Conservation (phyloP, 768 basidiomycete genomes). For the Suillus alpinus region DNA sequence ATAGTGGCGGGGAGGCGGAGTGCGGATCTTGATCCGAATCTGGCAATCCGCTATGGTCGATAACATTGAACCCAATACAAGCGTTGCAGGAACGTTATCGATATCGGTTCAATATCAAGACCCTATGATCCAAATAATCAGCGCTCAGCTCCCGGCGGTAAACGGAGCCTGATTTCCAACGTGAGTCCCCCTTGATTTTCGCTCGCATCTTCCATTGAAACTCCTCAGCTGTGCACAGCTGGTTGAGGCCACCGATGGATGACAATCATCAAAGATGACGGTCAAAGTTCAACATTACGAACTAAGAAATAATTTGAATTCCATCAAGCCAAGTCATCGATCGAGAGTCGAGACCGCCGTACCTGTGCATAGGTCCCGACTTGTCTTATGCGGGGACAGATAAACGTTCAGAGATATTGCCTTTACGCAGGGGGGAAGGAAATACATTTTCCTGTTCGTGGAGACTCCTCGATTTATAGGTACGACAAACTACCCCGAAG, state of each 20-base stretch:
- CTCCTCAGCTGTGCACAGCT: background rate
- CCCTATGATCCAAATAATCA: background rate
- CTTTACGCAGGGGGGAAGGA: constrained; percentile 13
- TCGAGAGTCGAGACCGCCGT: constrained; percentile 18
- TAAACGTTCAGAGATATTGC: constrained; percentile 7
- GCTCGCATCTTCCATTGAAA: background rate
- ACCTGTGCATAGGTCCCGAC: constrained; percentile 17
- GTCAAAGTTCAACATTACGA: background rate
- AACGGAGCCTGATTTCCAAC: background rate
- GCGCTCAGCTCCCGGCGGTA: background rate
- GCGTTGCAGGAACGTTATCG: constrained; percentile 6
- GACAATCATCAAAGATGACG: background rate
- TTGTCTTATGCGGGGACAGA: constrained; percentile 11
- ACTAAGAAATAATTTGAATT: constrained; percentile 1
- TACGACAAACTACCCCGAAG: constrained; percentile 4
- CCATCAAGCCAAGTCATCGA: constrained; percentile 17
- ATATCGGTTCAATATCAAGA: constrained; percentile 7
- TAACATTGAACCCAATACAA: constrained; percentile 8
- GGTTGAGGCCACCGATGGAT: background rate
- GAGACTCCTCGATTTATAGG: constrained; percentile 14
- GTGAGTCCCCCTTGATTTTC: background rate
- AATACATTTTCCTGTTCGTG: constrained; percentile 10
- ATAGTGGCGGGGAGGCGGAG: constrained; percentile 50
- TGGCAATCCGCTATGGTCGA: constrained; percentile 20
- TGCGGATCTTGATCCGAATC: constrained; percentile 78